Base-by-base conservation (phyloP, 2,329 filamentous ascomycete species). In the Hysterium pulicare region DNA sequence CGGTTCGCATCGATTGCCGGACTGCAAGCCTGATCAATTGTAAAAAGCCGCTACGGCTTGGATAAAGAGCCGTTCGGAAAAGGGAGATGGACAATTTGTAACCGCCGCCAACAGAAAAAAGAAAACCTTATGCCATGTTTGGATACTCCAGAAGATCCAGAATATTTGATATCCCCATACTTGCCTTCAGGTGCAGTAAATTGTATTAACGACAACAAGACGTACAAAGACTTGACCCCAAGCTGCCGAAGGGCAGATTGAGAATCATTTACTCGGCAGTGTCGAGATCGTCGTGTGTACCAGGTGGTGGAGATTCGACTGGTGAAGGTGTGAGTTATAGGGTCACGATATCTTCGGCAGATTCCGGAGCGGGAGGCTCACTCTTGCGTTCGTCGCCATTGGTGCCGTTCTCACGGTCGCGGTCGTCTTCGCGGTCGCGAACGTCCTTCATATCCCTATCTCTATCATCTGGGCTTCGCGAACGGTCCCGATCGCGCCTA, bases 321-420 rank as follows among this genome's bases (percentile, higher is more conserved):
- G 79, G n/a, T 56, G 50, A 42, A 51, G 54, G 50, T 59, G 22
- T 64, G 47, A 62, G 49, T 51, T 55, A 58, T 59, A 48, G 53
- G 42, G 19, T 47, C 48, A 44, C 56, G 47, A 41, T 46, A 49
- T 9, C 8, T 24, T 22, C 15, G 35, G 22, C 13, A 10, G 20
- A 23, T 40, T 50, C 58, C 19, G 15, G 46, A 49, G 37, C 35
- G 41, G 47, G 46, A 40, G 45, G 26, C 55, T 60, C 62, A 95
- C 90, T 82, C 82, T 97, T 97, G 62, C 87, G 83, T 53, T 95
- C 90, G 55, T 95, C 90, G 46, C 86, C 89, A 60, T 91, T 94
- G 19, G 87, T 77, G 35, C 79, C 85, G 58, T 84, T 86, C 60
- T 93, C 87, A 54, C 84, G 66, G 30, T 75, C 73, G 45, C 77